Conservation (phyloP, 495 filamentous ascomycete species). For the Margaritispora aquatica region DNA sequence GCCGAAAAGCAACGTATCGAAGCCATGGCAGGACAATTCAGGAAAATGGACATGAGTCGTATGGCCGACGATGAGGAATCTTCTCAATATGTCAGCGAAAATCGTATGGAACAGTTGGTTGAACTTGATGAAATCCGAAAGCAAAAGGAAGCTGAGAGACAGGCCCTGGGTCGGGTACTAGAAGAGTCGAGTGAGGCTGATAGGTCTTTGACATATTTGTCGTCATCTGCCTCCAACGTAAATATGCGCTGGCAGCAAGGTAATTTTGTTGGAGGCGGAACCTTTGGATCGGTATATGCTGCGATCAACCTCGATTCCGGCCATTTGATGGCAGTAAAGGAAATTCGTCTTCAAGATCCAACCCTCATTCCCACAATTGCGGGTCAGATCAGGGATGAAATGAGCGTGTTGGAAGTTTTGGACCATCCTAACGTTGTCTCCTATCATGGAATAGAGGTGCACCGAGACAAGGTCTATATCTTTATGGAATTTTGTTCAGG, state of each 20-base stretch:
- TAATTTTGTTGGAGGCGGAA: conserved; percentile 93
- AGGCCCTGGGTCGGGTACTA: conserved; percentile 80
- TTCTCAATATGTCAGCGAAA: conserved; percentile 59
- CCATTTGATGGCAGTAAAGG: conserved; percentile 96
- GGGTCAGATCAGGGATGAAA: conserved; percentile 90
- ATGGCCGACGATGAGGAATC: conserved; percentile 84
- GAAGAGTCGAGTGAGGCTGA: conserved; percentile 95
- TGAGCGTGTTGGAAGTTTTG: conserved; percentile 89
- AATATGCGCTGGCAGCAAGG: conserved; percentile 96
- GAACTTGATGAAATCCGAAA: conserved; percentile 73
- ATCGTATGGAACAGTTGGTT: conserved; percentile 61
- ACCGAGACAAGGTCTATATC: conserved; percentile 97
- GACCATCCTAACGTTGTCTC: conserved; percentile 97
- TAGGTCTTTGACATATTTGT: conserved; percentile 86
- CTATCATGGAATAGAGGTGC: conserved; percentile 96
- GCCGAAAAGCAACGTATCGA: conserved; percentile 82
- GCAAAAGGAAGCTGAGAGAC: conserved; percentile 78
- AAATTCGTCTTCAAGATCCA: conserved; percentile 94
- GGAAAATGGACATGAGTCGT: conserved; percentile 66
- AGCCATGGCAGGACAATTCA: conserved; percentile 63
- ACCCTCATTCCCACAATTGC: conserved; percentile 92
- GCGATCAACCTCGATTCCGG: conserved; percentile 96
- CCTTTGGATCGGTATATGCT: conserved; percentile 94
- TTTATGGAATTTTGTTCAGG: conserved; percentile 99
- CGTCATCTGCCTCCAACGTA: conserved; percentile 89